phyloP scores from a whole-genome alignment of 768 basidiomycete genomes.

The Suillus americanus region DNA sequence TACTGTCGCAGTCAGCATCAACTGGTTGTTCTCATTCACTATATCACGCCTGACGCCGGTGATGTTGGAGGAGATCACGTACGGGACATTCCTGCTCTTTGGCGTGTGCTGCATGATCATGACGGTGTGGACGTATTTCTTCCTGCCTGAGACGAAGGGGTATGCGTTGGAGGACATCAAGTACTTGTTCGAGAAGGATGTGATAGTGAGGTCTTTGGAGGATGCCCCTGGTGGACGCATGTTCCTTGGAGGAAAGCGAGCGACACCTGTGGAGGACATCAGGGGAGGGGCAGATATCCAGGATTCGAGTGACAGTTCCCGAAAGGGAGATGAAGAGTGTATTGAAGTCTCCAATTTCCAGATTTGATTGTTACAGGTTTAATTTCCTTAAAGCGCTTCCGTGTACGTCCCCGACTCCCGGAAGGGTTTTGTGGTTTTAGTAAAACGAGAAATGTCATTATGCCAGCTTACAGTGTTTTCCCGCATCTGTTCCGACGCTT shows the following conservation, averaged over 20 bases:
- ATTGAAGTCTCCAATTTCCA: background rate
- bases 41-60: constrained; percentile 46
- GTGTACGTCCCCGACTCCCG: background rate
- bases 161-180: constrained; percentile 47
- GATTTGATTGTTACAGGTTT: background rate
- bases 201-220: constrained; percentile 35
- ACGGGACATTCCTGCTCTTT: constrained; percentile 44
- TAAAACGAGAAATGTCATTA: background rate
- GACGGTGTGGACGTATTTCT: constrained; percentile 43
- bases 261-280: constrained; percentile 15
- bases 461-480: background rate
- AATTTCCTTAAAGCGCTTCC: background rate
- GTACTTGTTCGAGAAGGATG: constrained; percentile 41
- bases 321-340: constrained; percentile 1
- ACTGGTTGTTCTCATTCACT: constrained; percentile 48
- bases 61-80: constrained; percentile 34
- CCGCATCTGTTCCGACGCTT: background rate
- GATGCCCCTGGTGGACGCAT: constrained; percentile 42
- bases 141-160: constrained; percentile 48
- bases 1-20: constrained; percentile 38
- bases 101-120: constrained; percentile 42
- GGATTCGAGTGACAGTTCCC: background rate
- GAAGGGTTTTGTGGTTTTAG: background rate
- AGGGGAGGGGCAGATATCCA: constrained; percentile 1
- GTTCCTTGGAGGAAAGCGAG: constrained; percentile 29